A percentile compares a stretch with the other conserved stretches of the same genome.
Evolutionary conservation across 257 asterid genomes (phyloP).

Genomic region (Petrea volubilis): DNA sequence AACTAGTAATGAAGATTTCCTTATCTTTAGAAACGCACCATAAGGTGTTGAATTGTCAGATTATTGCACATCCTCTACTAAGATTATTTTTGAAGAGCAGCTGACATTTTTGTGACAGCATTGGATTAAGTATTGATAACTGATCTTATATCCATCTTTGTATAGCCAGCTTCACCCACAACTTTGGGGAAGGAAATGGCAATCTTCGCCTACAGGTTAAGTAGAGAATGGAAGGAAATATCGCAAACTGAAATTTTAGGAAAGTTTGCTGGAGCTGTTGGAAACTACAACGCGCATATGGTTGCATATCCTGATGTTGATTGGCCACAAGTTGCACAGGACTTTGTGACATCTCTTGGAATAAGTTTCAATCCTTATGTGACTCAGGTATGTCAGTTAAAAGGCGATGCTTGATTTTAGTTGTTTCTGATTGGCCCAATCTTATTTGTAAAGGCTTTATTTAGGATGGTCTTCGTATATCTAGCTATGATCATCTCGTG

Average conservation of each 20-base stretch:
- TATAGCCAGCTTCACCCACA: conserved; percentile 63
- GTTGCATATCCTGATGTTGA: conserved; percentile 59
- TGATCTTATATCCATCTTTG: not conserved
- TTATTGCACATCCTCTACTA: not conserved
- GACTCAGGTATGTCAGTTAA: conserved; percentile 42
- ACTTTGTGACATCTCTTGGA: conserved; percentile 64
- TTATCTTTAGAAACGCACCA: not conserved
- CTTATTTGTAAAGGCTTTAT: not conserved
- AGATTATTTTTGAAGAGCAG: not conserved
- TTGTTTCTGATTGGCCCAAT: conserved; percentile 8
- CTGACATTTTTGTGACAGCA: not conserved
- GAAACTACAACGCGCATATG: conserved; percentile 62
- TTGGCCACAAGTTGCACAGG: conserved; percentile 56
- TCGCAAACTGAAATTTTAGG: conserved; percentile 44
- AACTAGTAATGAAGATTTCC: not conserved
- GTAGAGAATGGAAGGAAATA: conserved; percentile 36
- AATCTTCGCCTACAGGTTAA: conserved; percentile 51
- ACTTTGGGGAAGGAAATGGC: conserved; percentile 74
- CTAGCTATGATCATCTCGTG: not conserved
- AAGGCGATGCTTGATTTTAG: not conserved
- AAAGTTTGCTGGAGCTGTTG: conserved; percentile 78
- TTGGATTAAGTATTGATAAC: not conserved
- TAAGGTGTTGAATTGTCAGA: not conserved
- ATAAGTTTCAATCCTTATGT: conserved; percentile 53
- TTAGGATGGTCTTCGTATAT: not conserved